phyloP scores from a whole-genome alignment of 768 basidiomycete species.

The Leucocoprinus birnbaumii region DNA sequence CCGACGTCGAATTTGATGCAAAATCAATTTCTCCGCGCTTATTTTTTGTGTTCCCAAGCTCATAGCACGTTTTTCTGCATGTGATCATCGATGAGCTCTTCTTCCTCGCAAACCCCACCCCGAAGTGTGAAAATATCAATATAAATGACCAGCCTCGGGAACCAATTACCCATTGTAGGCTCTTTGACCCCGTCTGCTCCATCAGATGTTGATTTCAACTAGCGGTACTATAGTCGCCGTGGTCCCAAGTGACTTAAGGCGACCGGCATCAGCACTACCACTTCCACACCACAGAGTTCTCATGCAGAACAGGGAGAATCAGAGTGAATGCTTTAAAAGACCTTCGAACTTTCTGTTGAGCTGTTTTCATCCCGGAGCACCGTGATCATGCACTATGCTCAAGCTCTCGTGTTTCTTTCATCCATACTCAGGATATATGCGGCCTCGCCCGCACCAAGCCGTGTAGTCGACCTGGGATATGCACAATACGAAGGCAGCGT shows the following conservation, averaged over 20 bases:
- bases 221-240: too few species aligned
- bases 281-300: too few species aligned
- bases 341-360: too few species aligned
- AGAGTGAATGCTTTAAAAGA: too few species aligned
- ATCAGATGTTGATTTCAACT: too few species aligned
- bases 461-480: constrained; percentile 39
- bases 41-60: neutral
- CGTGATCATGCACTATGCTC: too few species aligned
- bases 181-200: too few species aligned
- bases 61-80: neutral
- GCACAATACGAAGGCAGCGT: constrained; percentile 39
- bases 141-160: neutral
- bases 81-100: neutral
- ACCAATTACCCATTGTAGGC: too few species aligned
- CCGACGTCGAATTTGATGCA: neutral
- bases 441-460: neutral
- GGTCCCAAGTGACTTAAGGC: too few species aligned
- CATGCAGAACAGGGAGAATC: too few species aligned
- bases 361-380: too few species aligned
- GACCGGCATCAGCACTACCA: too few species aligned
- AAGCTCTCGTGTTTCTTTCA: neutral
- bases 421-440: neutral
- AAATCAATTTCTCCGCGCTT: neutral
- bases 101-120: neutral
- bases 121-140: neutral